A percentile compares a stretch with the other conserved stretches of the same genome.
phyloP scores from a whole-genome alignment of 2,329 filamentous ascomycete species.

The Trichoderma citrinoviride region DNA sequence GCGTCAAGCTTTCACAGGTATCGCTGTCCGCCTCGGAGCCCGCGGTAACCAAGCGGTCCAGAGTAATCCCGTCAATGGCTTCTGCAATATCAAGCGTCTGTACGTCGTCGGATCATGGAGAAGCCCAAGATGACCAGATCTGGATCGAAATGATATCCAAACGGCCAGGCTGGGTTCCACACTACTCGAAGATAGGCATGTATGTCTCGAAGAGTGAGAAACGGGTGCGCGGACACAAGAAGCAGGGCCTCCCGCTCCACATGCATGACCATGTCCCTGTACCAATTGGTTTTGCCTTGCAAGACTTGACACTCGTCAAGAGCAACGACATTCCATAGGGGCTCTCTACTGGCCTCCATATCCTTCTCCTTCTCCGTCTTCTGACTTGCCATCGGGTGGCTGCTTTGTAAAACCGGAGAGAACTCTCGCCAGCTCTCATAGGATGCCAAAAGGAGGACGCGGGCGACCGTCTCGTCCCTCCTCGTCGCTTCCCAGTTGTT shows the following conservation, averaged over 20 bases:
- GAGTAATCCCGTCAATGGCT: background rate
- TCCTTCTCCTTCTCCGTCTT: background rate
- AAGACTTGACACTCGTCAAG: background rate
- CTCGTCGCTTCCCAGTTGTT: background rate
- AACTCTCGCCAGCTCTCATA: background rate
- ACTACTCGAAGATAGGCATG: background rate
- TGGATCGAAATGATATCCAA: background rate
- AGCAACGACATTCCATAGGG: background rate
- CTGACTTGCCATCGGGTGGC: background rate
- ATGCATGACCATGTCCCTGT: background rate
- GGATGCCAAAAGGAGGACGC: background rate
- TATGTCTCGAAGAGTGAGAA: background rate
- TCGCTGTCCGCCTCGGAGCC: background rate
- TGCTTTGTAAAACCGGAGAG: too few relatives aligned
- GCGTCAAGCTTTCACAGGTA: background rate
- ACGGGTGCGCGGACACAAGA: background rate
- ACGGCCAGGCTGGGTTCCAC: background rate
- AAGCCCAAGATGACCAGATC: background rate
- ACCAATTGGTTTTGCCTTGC: too few relatives aligned
- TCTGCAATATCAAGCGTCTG: background rate
- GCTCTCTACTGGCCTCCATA: too few relatives aligned
- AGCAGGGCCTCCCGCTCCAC: background rate
- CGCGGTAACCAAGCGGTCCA: background rate
- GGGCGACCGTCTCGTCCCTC: background rate
- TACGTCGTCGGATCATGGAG: background rate